These are phyloP conservation scores for Ampelocalamus luodianensis DNA, from an alignment of 176 grass and related monocot genomes.

Conservation along the genomic window DNA sequence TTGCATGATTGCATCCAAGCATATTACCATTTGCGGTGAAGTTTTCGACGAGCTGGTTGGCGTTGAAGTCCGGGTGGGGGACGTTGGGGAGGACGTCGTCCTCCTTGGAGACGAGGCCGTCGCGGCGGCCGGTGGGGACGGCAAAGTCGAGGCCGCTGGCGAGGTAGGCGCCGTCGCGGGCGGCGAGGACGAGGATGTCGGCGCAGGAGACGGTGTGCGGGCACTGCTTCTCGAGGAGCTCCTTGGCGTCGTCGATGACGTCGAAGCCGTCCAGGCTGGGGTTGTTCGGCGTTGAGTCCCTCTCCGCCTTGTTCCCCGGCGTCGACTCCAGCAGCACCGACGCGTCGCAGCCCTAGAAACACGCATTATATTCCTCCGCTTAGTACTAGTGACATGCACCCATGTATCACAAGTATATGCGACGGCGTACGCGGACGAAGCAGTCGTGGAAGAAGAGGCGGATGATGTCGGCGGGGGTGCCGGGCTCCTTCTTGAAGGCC, in stretches of 20 bases:
- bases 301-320: conserved; percentile 31
- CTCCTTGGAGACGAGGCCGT: conserved; percentile 38
- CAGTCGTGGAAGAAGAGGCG: conserved; percentile 55
- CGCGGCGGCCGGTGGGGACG: conserved; percentile 34
- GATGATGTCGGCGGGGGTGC: conserved; percentile 43
- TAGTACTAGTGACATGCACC: background rate
- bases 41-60: background rate
- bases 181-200: conserved; percentile 66
- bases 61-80: conserved; percentile 26
- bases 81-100: conserved; percentile 35
- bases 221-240: conserved; percentile 46
- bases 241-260: conserved; percentile 43
- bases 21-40: conserved; percentile 34
- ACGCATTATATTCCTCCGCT: background rate
- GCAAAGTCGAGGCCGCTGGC: conserved; percentile 25
- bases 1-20: background rate
- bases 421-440: conserved; percentile 36
- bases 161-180: conserved; percentile 41
- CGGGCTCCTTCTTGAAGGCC: conserved; percentile 35
- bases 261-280: conserved; percentile 48
- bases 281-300: conserved; percentile 37
- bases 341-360: conserved; percentile 48
- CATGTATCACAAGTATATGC: background rate
- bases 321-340: conserved; percentile 57
- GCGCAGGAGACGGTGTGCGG: conserved; percentile 74